Percentiles rank a stretch among this genome's conserved stretches.
These are phyloP conservation scores for Cupressus sempervirens DNA, from an alignment of 75 land plant genomes.

Conservation along the genomic window DNA sequence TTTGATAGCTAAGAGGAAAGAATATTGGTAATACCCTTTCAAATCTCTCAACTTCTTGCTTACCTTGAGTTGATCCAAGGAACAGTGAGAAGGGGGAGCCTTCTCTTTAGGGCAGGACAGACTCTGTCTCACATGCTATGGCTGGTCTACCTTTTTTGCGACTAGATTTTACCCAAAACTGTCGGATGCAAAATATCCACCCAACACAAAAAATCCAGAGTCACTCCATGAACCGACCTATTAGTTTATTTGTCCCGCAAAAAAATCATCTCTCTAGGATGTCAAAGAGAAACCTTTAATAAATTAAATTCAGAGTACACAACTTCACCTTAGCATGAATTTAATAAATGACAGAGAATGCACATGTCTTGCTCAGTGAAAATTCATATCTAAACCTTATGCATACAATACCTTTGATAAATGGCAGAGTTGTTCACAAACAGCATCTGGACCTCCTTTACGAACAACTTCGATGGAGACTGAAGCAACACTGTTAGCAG, in stretches of 20 bases:
- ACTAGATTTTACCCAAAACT: no score
- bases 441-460: constrained; percentile 83
- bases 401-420: constrained; percentile 54
- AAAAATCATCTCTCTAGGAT: background rate
- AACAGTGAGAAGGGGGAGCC: no score
- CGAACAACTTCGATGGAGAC: constrained; percentile 78
- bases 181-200: no score
- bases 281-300: background rate
- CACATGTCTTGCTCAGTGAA: background rate
- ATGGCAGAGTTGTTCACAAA: constrained; percentile 72
- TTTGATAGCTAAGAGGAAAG: no score
- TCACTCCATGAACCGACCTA: background rate
- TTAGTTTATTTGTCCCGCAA: background rate
- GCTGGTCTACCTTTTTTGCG: no score
- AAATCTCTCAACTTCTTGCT: no score
- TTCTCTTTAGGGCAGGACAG: no score
- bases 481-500: constrained; percentile 60
- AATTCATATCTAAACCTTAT: background rate
- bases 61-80: no score
- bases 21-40: no score
- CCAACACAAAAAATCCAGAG: background rate
- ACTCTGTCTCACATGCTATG: no score
- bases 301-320: background rate
- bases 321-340: background rate
- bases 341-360: background rate